Base-by-base conservation (phyloP, 2,329 filamentous ascomycete genomes). In the Tricladium varicosporioides region DNA sequence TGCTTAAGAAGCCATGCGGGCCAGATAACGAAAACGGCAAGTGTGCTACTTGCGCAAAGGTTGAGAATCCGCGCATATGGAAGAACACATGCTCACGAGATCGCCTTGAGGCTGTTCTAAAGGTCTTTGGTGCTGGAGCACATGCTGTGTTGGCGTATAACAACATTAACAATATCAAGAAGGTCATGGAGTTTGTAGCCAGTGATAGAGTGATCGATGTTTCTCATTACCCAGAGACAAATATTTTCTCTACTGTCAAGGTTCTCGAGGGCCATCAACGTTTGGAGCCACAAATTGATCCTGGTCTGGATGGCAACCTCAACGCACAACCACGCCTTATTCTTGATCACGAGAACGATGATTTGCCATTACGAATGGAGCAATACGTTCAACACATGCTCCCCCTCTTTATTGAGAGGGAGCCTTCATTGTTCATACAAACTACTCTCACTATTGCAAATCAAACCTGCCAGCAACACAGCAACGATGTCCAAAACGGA, bases 1-100 rank as follows among this genome's bases (percentile, higher is more conserved):
- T 87, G 60, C 71, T 88, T 36, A 79, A 84, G 56, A 88, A 88
- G 72, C 85, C 82, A 1, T 88, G 85, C 65, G 22, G 22, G 7
- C 22, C 22, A 27, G 22, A 27, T 7, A 27, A 27, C 22, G 22
- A 27, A 27, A 27, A 27, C 7, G 22, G 22, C 22, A 27, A 27
- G 22, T 88, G 85, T 62, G 79, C 82, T 53, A 83, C 84, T 1
- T 88, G 85, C 60, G 78, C 79, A 59, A 86, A 84, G 65, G 84
- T 88, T 0, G 72, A 87, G 42, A 79, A 80, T 2, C 83, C 85
- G 0, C 78, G 85, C 8, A 78, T 87, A n/a, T 88, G 85, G 85
- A 81, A 79, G 58, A 80, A 80, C 2, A 81, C 82, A 9, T 88
- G 85, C 65, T 80, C 86, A 19, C 78, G 85, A 48, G 85, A 83